These are phyloP conservation scores for Euphorbia pulcherrima DNA, from an alignment of 345 rosid genomes.

Conservation along the genomic window DNA sequence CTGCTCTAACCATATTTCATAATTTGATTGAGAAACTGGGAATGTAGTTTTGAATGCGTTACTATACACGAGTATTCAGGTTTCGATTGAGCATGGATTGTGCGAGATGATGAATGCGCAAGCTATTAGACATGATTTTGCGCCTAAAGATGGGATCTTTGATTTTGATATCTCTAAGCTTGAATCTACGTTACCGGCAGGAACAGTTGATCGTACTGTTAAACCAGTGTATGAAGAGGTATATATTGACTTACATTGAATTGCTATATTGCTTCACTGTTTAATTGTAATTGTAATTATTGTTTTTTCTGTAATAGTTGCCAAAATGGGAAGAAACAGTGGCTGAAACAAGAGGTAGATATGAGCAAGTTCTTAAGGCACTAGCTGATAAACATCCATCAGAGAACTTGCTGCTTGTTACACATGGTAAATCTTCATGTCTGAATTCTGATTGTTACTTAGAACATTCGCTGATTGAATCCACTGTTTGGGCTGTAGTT, in stretches of 20 bases:
- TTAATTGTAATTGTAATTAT: neutral
- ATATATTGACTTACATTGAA: neutral
- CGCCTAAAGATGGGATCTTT: constrained; percentile 63
- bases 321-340: constrained; percentile 71
- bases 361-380: constrained; percentile 45
- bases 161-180: constrained; percentile 49
- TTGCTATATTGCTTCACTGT: neutral
- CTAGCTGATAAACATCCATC: constrained; percentile 72
- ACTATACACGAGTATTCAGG: constrained; percentile 48
- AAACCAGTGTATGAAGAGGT: constrained; percentile 56
- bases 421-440: constrained; percentile 60
- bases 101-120: constrained; percentile 63
- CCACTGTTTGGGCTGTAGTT: neutral
- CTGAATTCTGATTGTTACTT: neutral
- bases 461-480: neutral
- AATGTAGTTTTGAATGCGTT: neutral
- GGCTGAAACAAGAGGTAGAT: constrained; percentile 46
- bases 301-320: constrained; percentile 33
- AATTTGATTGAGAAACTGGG: neutral
- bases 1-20: neutral
- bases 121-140: constrained; percentile 49
- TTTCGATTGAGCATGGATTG: constrained; percentile 66
- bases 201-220: constrained; percentile 53
- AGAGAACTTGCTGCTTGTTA: constrained; percentile 73
- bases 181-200: constrained; percentile 55